Evolutionary conservation across 495 filamentous ascomycete species (phyloP).

Genomic region (Beverwykella pulmonaria): DNA sequence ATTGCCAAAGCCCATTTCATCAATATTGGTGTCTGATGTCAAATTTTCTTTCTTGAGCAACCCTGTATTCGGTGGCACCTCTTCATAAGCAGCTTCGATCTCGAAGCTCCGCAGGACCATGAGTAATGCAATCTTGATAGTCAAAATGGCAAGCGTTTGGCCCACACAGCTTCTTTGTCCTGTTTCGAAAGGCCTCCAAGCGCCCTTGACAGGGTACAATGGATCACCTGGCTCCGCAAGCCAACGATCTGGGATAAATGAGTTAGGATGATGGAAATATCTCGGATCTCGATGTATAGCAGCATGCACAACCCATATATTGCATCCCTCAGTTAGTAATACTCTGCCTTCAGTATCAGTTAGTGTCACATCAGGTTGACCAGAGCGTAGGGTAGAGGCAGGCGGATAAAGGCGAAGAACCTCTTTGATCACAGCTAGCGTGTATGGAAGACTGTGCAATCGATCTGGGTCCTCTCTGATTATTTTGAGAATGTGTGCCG

Average conservation of each 20-base stretch:
- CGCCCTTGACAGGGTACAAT: conserved; percentile 10
- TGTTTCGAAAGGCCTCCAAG: conserved; percentile 26
- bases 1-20: no score
- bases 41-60: no score
- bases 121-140: conserved; percentile 48
- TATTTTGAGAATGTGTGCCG: not conserved
- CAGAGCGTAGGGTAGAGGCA: not conserved
- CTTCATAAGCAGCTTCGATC: conserved; percentile 38
- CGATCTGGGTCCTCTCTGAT: not conserved
- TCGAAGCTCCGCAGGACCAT: conserved; percentile 54
- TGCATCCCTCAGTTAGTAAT: conserved; percentile 42
- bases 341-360: conserved; percentile 30
- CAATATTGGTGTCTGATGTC: no score
- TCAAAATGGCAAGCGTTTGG: conserved; percentile 45
- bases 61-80: no score
- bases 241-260: conserved; percentile 25
- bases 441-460: not conserved
- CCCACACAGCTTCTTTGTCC: conserved; percentile 59
- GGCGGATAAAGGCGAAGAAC: not conserved
- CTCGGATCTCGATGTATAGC: conserved; percentile 25
- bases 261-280: not conserved
- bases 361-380: conserved; percentile 13
- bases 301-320: conserved; percentile 31
- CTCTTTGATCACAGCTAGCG: conserved; percentile 15
- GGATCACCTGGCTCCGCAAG: not conserved